Base-by-base conservation (phyloP, 257 asterid species). In the Handroanthus guayacan region DNA sequence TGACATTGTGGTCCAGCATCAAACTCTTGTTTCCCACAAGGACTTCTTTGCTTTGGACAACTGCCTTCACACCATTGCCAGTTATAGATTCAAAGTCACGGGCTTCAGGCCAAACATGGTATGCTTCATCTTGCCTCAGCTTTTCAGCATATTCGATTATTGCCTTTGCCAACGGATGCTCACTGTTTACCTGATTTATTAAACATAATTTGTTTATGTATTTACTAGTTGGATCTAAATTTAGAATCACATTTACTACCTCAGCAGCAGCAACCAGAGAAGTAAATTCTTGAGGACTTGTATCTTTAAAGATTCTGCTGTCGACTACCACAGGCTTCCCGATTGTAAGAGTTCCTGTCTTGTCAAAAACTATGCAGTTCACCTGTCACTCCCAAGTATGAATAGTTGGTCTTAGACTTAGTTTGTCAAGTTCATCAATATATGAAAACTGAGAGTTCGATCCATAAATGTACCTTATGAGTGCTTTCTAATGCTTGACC, bases 151-250 rank as follows among this genome's bases (percentile, higher is more conserved):
- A 62, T 79, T 88, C 97, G 4, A 87, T 80, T 6, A 91, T 73
- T 2, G 98, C 95, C 78, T 91, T 93, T 50, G 91, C 98, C 66
- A 93, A 81, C 34, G 98, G 97, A 79, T 93, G 98, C 83, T 93
- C 96, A 54, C 97, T 93, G 75, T 91, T 93, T 48, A 84, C 93
- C 98, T 93, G 76, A 67, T 71, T 5, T 36, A 66, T 14, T 31
- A 62, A 13, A 14, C 68, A 44, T 43, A 11, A 51, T 50, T 47
- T 2, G 14, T n/a, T 25, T 3, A 41, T 16, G 12, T 8, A 11
- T 60, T 25, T 60, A 60, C 65, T 9, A 3, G 16, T 60, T 31
- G 8, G 9, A 60, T 5, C 36, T 16, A 18, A 0, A 7, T 52
- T 52, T 14, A 8, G 55, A 5, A 50, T 2, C 9, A 9, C 12